Conservation (phyloP, 2,329 filamentous ascomycete species). For the Graphilbum sp. region DNA sequence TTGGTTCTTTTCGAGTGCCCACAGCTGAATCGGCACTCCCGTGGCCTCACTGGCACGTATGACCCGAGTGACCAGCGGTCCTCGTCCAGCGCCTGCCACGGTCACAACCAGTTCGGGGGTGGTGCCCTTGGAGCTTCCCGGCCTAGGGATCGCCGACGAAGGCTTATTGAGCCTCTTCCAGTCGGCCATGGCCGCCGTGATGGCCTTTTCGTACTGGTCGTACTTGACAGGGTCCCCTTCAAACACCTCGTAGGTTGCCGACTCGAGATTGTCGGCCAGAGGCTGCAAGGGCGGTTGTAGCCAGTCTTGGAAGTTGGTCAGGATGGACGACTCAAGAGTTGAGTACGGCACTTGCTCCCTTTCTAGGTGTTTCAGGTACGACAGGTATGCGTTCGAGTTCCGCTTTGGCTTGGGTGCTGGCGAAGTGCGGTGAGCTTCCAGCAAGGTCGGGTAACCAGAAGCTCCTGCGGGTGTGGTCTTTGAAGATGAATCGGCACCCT, state of each 20-base stretch:
- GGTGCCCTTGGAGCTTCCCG: conserved; percentile 24
- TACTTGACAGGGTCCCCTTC: conserved; percentile 98
- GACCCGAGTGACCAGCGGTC: conserved; percentile 77
- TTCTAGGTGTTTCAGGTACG: conserved; percentile 75
- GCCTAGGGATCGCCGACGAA: conserved; percentile 47
- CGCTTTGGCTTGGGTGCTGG: conserved; percentile 27
- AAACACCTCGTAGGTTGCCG: conserved; percentile 95
- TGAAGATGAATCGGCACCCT: conserved; percentile 15
- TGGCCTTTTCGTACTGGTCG: conserved; percentile 80
- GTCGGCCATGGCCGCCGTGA: conserved; percentile 64
- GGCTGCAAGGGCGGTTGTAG: conserved; percentile 90
- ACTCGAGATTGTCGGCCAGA: conserved; percentile 89
- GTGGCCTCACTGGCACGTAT: conserved; percentile 63
- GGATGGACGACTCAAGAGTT: conserved; percentile 31
- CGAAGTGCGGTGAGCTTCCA: conserved; percentile 39
- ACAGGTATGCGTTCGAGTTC: conserved; percentile 32
- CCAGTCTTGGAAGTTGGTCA: conserved; percentile 69
- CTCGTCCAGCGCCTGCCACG: conserved; percentile 84
- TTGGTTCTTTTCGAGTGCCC: conserved; percentile 95
- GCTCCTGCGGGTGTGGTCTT: no score
- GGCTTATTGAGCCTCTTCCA: conserved; percentile 60
- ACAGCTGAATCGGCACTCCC: conserved; percentile 66
- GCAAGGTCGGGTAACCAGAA: conserved; percentile 49
- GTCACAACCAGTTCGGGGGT: conserved; percentile 51
- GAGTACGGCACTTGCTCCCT: conserved; percentile 53